Conservation (phyloP, 257 asterid genomes). For the Ligustrum vulgare region DNA sequence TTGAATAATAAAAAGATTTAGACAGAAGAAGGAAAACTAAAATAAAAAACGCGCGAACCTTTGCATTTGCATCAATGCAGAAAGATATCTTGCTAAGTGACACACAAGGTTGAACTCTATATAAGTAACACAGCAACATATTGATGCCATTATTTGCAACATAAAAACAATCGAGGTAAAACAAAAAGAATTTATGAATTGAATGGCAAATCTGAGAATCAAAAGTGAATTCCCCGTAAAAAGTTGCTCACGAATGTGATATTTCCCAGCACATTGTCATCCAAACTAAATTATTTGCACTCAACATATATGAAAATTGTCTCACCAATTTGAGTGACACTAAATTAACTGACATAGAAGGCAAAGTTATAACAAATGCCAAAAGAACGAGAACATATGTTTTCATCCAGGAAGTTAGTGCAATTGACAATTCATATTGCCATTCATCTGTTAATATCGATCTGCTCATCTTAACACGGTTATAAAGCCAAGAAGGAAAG, state of each 20-base stretch:
- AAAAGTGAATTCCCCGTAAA: neutral
- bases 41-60: neutral
- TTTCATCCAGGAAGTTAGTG: conserved; percentile 16
- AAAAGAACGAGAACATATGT: conserved; percentile 4
- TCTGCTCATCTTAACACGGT: neutral
- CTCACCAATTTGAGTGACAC: neutral
- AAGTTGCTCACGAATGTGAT: neutral
- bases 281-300: neutral
- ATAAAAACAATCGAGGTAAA: neutral
- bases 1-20: neutral
- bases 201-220: neutral
- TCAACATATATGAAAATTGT: neutral
- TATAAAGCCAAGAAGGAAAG: neutral
- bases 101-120: neutral
- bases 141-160: neutral
- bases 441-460: neutral
- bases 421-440: neutral
- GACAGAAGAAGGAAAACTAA: neutral
- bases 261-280: neutral
- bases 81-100: neutral
- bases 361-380: conserved; percentile 5
- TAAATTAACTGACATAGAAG: neutral
- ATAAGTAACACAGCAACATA: neutral
- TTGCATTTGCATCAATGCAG: neutral
- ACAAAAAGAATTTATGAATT: neutral